phyloP scores from a whole-genome alignment of 371 early-diverging fungal species.

The Dinochytrium kinnereticum region DNA sequence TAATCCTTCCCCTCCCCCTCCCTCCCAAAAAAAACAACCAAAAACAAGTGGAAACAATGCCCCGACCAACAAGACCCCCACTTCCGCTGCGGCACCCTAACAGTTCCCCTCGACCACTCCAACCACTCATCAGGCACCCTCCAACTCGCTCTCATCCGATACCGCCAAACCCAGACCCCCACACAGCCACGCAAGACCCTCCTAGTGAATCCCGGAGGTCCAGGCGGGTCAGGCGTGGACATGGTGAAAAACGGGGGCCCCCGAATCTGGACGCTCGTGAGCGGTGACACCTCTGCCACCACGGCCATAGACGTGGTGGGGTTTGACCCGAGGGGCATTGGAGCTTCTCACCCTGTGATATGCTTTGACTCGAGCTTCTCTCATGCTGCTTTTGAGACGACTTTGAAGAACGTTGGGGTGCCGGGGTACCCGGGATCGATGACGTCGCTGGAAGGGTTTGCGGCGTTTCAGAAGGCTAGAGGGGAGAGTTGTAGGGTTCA shows the following conservation, averaged over 20 bases:
- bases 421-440: neutral
- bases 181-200: neutral
- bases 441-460: neutral
- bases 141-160: neutral
- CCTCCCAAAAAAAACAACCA: neutral
- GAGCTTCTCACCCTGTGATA: conserved; percentile 30
- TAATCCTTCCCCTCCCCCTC: neutral
- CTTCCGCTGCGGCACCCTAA: conserved; percentile 24
- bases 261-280: neutral
- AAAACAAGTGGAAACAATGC: conserved; percentile 8
- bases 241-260: neutral
- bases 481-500: conserved; percentile 18
- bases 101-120: conserved; percentile 38
- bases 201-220: conserved; percentile 7
- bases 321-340: conserved; percentile 51
- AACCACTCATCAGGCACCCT: neutral
- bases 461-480: conserved; percentile 18
- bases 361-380: conserved; percentile 31
- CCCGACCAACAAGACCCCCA: neutral
- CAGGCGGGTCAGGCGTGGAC: neutral
- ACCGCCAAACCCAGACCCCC: neutral
- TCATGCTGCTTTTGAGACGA: conserved; percentile 21
- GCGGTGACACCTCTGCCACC: neutral
- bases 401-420: neutral
- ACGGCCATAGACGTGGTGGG: conserved; percentile 31